A percentile compares a stretch with the other conserved stretches of the same genome.
phyloP scores from a whole-genome alignment of 225 moss, liverwort and hornwort species.

The Thuidium tamariscinum region DNA sequence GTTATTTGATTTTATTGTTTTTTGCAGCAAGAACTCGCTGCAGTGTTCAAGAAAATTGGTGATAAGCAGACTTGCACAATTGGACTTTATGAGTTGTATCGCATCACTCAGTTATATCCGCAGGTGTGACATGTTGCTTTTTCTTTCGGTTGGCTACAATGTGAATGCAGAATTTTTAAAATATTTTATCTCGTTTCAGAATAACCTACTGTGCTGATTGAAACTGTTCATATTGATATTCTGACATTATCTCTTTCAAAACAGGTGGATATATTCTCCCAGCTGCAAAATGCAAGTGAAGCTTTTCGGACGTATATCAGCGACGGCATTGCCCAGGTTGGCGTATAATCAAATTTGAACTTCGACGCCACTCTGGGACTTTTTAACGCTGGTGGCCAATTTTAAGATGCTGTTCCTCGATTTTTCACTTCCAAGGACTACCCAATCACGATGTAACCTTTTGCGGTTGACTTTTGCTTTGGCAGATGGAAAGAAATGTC shows the following conservation, averaged over 20 bases:
- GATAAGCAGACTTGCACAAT: conserved; percentile 94
- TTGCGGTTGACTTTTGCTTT: neutral
- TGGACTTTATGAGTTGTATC: conserved; percentile 92
- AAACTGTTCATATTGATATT: neutral
- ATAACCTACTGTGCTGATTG: neutral
- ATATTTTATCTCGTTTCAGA: neutral
- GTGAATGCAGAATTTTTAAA: neutral
- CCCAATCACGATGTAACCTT: neutral
- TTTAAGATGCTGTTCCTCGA: neutral
- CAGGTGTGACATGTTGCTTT: conserved; percentile 18
- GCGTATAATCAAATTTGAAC: neutral
- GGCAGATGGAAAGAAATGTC: conserved; percentile 83
- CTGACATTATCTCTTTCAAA: neutral
- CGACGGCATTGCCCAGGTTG: conserved; percentile 83
- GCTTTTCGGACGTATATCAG: conserved; percentile 94
- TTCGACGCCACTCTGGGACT: neutral
- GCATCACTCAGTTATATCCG: conserved; percentile 93
- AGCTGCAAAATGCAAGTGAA: conserved; percentile 97
- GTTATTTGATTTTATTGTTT: neutral
- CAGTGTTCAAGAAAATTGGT: conserved; percentile 96
- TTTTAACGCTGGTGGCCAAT: neutral
- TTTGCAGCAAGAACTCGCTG: conserved; percentile 85
- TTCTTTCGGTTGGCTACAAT: neutral
- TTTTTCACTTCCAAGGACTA: neutral
- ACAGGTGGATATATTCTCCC: conserved; percentile 92